Conservation (phyloP, 2,329 filamentous ascomycete species). For the Calonectria henricotiae region DNA sequence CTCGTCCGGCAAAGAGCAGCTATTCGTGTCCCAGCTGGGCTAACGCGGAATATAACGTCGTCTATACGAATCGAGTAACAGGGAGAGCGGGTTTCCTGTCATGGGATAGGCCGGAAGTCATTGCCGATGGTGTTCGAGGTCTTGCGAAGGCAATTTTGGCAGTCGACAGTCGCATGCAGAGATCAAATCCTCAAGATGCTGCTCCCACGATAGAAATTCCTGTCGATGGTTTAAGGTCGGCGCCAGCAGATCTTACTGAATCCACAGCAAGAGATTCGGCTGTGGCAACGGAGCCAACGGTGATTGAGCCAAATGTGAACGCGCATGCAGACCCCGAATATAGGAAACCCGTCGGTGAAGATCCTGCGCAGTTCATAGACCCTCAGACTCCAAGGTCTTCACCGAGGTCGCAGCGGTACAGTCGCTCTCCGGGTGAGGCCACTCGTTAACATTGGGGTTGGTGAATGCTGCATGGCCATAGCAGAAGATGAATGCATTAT, state of each 20-base stretch:
- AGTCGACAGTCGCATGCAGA: constrained; percentile 59
- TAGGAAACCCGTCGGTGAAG: constrained; percentile 34
- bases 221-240: constrained; percentile 41
- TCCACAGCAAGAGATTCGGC: constrained; percentile 48
- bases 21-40: constrained; percentile 70
- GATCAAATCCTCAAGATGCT: constrained; percentile 47
- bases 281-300: constrained; percentile 18
- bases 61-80: constrained; percentile 60
- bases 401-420: constrained; percentile 29
- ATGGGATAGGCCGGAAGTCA: constrained; percentile 67
- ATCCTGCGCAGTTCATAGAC: constrained; percentile 38
- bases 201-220: constrained; percentile 57
- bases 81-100: constrained; percentile 65
- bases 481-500: not conserved
- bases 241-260: constrained; percentile 51
- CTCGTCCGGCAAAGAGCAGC: constrained; percentile 46
- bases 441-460: not conserved
- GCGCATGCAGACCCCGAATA: constrained; percentile 30
- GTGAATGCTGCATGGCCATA: no score
- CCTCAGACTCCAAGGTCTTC: constrained; percentile 33
- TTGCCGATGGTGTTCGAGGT: constrained; percentile 61
- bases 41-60: constrained; percentile 61
- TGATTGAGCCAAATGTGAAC: constrained; percentile 2
- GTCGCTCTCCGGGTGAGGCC: constrained; percentile 3
- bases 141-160: constrained; percentile 61